Percentiles rank a stretch among this genome's conserved stretches.
These are phyloP conservation scores for Macrocybe gigantea DNA, from an alignment of 768 basidiomycete species.

Conservation along the genomic window DNA sequence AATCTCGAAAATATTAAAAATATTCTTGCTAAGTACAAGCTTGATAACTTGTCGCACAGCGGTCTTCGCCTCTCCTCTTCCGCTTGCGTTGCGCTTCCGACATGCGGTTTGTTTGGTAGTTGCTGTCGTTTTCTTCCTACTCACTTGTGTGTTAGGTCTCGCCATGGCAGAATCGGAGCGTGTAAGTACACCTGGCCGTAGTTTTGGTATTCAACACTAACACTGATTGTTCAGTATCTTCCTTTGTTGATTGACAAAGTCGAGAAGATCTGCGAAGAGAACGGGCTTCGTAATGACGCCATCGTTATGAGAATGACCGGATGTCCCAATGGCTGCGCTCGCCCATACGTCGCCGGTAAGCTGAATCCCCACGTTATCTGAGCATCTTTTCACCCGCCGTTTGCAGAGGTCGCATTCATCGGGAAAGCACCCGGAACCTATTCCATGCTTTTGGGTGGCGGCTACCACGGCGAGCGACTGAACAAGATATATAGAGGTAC, in stretches of 20 bases:
- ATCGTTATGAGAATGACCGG: slow-evolving; percentile 99
- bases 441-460: slow-evolving; percentile 92
- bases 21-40: slow-evolving; percentile 76
- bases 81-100: slow-evolving; percentile 97
- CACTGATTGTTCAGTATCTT: slow-evolving; percentile 54
- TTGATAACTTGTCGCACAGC: slow-evolving; percentile 79
- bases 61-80: slow-evolving; percentile 85
- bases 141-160: slow-evolving; percentile 19
- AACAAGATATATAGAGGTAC: slow-evolving; percentile 92
- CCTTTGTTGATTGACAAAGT: slow-evolving; percentile 92
- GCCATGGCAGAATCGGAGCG: slow-evolving; percentile 51
- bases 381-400: slow-evolving; percentile 2
- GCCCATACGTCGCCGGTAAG: slow-evolving; percentile 86
- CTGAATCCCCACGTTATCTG: slow-evolving; percentile 2
- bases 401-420: slow-evolving; percentile 86
- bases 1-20: slow-evolving; percentile 75
- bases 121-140: neutral
- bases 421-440: slow-evolving; percentile 95
- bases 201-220: neutral
- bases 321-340: slow-evolving; percentile 89
- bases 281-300: slow-evolving; percentile 87
- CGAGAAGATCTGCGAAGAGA: slow-evolving; percentile 91
- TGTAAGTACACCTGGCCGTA: slow-evolving; percentile 22
- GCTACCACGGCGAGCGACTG: slow-evolving; percentile 88
- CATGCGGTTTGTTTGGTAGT: slow-evolving; percentile 57